Conservation (phyloP, 1,139 yeast genomes). For the Hansenula lynferdii region DNA sequence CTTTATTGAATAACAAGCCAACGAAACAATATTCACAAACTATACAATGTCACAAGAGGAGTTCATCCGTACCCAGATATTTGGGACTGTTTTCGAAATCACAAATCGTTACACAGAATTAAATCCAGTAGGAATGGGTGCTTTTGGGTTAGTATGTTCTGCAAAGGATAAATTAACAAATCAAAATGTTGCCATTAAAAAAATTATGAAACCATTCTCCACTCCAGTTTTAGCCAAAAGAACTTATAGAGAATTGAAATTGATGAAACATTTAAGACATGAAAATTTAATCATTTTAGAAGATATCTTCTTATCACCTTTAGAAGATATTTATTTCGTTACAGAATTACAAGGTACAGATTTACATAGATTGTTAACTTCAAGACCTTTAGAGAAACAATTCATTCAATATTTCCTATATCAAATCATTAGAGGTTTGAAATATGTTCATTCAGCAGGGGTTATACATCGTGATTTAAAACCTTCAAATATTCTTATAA, state of each 20-base stretch:
- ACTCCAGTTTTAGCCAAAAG: conserved; percentile 94
- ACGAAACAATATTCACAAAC: too few relatives aligned
- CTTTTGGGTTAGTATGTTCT: conserved; percentile 95
- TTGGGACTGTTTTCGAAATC: conserved; percentile 90
- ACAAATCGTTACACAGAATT: conserved; percentile 87
- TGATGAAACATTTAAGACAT: conserved; percentile 89
- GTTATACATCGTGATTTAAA: conserved; percentile 94
- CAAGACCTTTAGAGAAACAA: conserved; percentile 92
- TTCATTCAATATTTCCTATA: conserved; percentile 94
- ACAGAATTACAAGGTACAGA: conserved; percentile 97
- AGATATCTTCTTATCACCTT: conserved; percentile 90
- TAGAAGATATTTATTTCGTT: conserved; percentile 95
- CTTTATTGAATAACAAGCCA: too few relatives aligned
- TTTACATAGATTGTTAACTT: conserved; percentile 81
- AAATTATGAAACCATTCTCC: conserved; percentile 95
- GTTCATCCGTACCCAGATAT: conserved; percentile 44
- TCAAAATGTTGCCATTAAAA: conserved; percentile 95
- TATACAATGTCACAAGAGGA: conserved; percentile 34
- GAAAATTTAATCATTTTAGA: conserved; percentile 91
- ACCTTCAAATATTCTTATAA: conserved; percentile 88
- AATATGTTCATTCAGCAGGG: conserved; percentile 95
- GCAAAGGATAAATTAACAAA: conserved; percentile 89
- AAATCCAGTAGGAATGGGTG: conserved; percentile 99
- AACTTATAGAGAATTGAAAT: conserved; percentile 91
- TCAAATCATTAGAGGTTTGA: conserved; percentile 89